Base-by-base conservation (phyloP, 1,284 basidiomycete genomes). In the Mycena citricolor region DNA sequence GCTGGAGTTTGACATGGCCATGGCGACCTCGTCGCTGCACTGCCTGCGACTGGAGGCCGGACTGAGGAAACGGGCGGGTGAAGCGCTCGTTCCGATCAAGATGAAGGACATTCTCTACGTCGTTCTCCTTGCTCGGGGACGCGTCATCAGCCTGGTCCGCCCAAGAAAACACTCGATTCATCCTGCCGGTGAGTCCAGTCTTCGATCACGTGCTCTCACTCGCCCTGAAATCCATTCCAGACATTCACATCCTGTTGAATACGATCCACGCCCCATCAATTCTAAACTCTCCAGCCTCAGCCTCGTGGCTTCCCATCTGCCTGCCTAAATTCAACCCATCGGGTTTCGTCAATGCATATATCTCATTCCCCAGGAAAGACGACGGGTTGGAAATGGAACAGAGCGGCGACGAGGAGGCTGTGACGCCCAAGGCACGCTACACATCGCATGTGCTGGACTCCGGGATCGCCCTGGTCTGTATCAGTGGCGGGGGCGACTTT, bases 91-190 rank as follows among this genome's bases (percentile, higher is more conserved):
- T 24, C 90, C 90, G 1, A 76, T 81, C 4, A 93, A 90, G 63
- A 83, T 87, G 61, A 91, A 88, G 87, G 90, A 97, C 59, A 77
- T 97, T 23, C 75, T 99, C 1, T 99, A 99, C 60, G 81, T 95
- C 11, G 76, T 98, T 14, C 71, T 99, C 11, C 71, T 97, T 19
- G 85, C 87, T 0, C 75, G 80, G 36, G 85, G 83, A 12, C 78
- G 82, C 19, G 86, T 99, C 1, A 77, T 98, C 16, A 94, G 92
- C 3, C 74, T 99, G 4, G 81, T 95, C 11, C 73, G 97, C 43
- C 95, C 95, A 0, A 83, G 79, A 61, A 93, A 90, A 57, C 95
- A 98, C 60, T 92, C 91, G 0, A 93, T 98, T 44, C 94, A 99
- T 64, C 94, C 95, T 4, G 83, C 90, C 35, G 90, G 90, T 88